phyloP scores from a whole-genome alignment of 1,284 basidiomycete genomes.

The Erythrobasidium hasegawianum region DNA sequence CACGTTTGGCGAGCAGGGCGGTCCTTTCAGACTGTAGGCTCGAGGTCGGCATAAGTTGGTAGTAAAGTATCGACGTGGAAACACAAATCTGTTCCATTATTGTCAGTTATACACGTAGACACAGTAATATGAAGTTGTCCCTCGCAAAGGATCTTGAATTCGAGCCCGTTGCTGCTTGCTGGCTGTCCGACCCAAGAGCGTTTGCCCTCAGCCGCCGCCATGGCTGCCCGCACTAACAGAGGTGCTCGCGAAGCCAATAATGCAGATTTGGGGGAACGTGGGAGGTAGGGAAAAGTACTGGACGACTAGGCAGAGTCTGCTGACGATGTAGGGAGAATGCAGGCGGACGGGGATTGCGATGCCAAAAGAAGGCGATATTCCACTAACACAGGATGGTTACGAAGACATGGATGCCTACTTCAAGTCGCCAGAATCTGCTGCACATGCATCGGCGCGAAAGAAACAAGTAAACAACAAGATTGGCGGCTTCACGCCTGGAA shows the following conservation, averaged over 20 bases:
- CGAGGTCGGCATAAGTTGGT: background rate
- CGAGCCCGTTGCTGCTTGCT: too few species aligned
- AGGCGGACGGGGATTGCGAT: constrained; percentile 30
- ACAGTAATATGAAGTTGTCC: background rate
- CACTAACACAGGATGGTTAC: constrained; percentile 33
- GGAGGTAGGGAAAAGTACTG: background rate
- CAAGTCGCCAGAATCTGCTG: constrained; percentile 22
- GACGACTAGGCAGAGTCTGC: background rate
- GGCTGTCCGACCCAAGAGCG: background rate
- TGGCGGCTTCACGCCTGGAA: background rate
- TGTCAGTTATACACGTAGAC: constrained; percentile 4
- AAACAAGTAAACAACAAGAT: background rate
- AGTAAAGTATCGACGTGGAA: background rate
- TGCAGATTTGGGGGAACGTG: background rate
- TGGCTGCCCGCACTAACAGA: background rate
- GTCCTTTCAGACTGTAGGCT: constrained; percentile 11
- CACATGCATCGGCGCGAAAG: constrained; percentile 5
- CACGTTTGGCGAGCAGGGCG: constrained; percentile 32
- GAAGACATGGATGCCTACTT: constrained; percentile 34
- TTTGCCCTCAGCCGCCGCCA: background rate
- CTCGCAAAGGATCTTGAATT: background rate
- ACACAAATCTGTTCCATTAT: background rate
- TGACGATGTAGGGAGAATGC: background rate
- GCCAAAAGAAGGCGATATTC: constrained; percentile 27
- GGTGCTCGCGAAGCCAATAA: constrained; percentile 1